These are phyloP conservation scores for Cajanus cajan DNA, from an alignment of 306 rosid species.

Conservation along the genomic window DNA sequence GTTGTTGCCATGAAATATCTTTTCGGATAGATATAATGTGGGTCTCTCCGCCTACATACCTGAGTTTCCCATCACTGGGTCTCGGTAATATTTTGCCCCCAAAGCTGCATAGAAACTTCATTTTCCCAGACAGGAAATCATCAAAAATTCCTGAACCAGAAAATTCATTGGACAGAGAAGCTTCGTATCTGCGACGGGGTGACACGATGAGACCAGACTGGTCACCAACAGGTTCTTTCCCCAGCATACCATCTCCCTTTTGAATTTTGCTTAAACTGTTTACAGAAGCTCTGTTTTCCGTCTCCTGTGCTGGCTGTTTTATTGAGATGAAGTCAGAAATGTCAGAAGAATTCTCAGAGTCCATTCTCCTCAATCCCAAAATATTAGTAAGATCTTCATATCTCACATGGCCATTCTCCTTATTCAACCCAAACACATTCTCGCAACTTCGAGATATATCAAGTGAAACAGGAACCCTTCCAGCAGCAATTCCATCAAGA, in stretches of 20 bases:
- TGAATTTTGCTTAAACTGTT: slow-evolving; percentile 34
- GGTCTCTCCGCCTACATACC: slow-evolving; percentile 78
- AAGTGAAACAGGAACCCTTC: slow-evolving; percentile 39
- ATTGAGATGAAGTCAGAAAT: slow-evolving; percentile 34
- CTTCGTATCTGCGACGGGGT: slow-evolving; percentile 37
- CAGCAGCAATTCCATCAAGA: slow-evolving; percentile 39
- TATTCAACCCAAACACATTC: slow-evolving; percentile 31
- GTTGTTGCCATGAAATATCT: slow-evolving; percentile 57
- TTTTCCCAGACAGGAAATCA: slow-evolving; percentile 47
- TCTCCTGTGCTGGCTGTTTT: slow-evolving; percentile 45
- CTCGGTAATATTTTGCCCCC: slow-evolving; percentile 75
- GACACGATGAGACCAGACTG: slow-evolving; percentile 31
- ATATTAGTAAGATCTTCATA: slow-evolving; percentile 53
- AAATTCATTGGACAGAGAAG: slow-evolving; percentile 45
- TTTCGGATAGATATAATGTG: slow-evolving; percentile 58
- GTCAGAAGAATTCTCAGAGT: slow-evolving; percentile 61
- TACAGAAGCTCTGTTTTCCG: slow-evolving; percentile 39
- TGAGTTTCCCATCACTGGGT: slow-evolving; percentile 73
- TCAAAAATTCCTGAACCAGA: slow-evolving; percentile 44
- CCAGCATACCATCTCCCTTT: slow-evolving; percentile 38
- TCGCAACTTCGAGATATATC: slow-evolving; percentile 30
- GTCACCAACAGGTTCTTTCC: slow-evolving; percentile 51
- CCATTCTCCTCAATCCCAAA: slow-evolving; percentile 62
- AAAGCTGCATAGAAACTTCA: slow-evolving; percentile 73
- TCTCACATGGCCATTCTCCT: slow-evolving; percentile 44